Conservation (phyloP, 805 yeast species). For the Pichia californica region DNA sequence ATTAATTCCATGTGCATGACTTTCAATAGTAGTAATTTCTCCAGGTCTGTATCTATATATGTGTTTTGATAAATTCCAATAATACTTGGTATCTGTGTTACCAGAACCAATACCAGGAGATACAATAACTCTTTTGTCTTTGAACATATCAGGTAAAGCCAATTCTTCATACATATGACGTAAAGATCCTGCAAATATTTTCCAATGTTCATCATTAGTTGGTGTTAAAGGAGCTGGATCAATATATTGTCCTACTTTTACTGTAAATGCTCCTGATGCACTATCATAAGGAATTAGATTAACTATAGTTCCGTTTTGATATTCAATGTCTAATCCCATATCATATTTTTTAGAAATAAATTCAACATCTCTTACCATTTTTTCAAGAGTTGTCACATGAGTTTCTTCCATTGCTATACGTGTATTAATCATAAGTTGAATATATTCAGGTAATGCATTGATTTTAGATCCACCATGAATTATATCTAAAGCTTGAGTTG, state of each 20-base stretch:
- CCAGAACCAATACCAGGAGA: conserved; percentile 62
- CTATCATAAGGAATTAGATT: conserved; percentile 25
- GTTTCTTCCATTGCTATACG: conserved; percentile 41
- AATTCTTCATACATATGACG: conserved; percentile 43
- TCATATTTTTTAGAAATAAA: conserved; percentile 32
- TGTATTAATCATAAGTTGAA: conserved; percentile 36
- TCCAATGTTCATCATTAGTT: conserved; percentile 42
- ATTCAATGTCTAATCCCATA: conserved; percentile 22
- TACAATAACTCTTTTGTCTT: conserved; percentile 30
- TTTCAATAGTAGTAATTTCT: conserved; percentile 32
- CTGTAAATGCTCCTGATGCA: conserved; percentile 14
- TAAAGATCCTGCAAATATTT: conserved; percentile 36
- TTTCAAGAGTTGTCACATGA: conserved; percentile 29
- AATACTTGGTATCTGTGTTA: conserved; percentile 62
- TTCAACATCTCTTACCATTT: conserved; percentile 28
- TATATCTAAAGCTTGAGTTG: conserved; percentile 45
- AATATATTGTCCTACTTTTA: conserved; percentile 19
- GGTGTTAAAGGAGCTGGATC: conserved; percentile 55
- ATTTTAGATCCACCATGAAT: conserved; percentile 43
- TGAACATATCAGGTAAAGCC: conserved; percentile 30
- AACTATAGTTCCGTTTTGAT: conserved; percentile 14
- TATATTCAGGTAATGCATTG: conserved; percentile 46
- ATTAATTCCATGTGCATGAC: conserved; percentile 56
- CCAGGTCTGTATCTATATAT: conserved; percentile 58
- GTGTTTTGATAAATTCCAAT: conserved; percentile 53